Conservation (phyloP, 129 eudicot species). For the Flaveria robusta region DNA sequence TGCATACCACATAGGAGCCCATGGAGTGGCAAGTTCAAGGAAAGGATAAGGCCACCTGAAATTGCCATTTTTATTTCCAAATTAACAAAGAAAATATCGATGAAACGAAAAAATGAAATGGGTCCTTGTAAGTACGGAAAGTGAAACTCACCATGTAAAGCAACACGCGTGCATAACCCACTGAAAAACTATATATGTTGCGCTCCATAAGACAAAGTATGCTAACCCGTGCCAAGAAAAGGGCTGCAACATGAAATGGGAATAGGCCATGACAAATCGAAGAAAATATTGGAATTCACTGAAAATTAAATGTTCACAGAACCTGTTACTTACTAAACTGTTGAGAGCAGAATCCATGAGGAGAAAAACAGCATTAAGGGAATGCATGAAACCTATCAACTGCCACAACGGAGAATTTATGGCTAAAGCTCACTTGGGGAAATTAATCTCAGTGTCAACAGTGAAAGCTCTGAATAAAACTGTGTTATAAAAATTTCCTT, state of each 20-base stretch:
- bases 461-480: neutral
- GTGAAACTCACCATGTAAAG: constrained; percentile 49
- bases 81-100: neutral
- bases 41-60: constrained; percentile 98
- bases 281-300: neutral
- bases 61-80: neutral
- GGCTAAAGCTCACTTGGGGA: neutral
- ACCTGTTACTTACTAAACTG: constrained; percentile 54
- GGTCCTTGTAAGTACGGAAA: neutral
- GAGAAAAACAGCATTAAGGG: constrained; percentile 79
- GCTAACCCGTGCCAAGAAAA: constrained; percentile 66
- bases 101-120: neutral
- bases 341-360: constrained; percentile 69
- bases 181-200: constrained; percentile 62
- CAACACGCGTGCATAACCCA: constrained; percentile 77
- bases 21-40: constrained; percentile 71
- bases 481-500: neutral
- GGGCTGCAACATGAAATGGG: constrained; percentile 49
- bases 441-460: neutral
- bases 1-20: constrained; percentile 79
- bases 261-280: neutral
- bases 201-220: constrained; percentile 66
- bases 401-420: constrained; percentile 29
- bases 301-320: neutral
- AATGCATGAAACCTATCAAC: constrained; percentile 79